Percentiles rank a stretch among this genome's conserved stretches.
Evolutionary conservation across 2,329 filamentous ascomycete species (phyloP).

Genomic region (Sclerotinia minor): DNA sequence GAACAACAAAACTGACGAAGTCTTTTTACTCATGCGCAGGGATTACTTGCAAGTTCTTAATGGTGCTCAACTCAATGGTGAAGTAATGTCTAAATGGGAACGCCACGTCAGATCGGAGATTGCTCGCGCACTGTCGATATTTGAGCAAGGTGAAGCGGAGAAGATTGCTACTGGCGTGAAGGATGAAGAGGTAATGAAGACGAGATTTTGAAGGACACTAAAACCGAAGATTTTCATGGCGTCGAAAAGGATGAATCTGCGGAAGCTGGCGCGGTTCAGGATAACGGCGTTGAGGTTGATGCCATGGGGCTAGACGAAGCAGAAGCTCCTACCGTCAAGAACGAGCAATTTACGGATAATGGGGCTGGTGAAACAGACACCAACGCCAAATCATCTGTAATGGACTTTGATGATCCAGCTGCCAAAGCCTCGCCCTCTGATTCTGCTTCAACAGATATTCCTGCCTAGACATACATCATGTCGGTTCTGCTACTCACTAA

Average conservation of each 20-base stretch:
- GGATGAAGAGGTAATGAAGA: not conserved
- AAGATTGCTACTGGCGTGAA: not conserved
- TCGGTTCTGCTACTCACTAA: not conserved
- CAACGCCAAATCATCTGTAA: not conserved
- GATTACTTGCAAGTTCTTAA: conserved; percentile 42
- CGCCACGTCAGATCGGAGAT: conserved; percentile 28
- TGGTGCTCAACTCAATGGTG: conserved; percentile 33
- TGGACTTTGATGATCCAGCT: not conserved
- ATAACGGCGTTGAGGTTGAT: not conserved
- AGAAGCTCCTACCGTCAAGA: not conserved
- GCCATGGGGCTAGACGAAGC: no score
- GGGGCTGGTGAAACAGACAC: not conserved
- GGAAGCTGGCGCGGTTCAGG: not conserved
- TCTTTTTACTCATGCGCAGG: conserved; percentile 39
- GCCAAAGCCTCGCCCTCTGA: not conserved
- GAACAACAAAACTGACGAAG: conserved; percentile 38
- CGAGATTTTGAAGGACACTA: not conserved
- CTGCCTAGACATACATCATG: not conserved
- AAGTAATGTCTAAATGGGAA: conserved; percentile 36
- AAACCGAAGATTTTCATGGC: not conserved
- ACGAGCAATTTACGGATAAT: not conserved
- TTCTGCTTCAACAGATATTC: not conserved
- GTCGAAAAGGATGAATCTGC: not conserved
- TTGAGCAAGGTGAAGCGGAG: conserved; percentile 13
- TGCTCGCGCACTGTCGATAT: not conserved